Conservation (phyloP, 1,139 yeast genomes). For the Suhomyces bokatorum region DNA sequence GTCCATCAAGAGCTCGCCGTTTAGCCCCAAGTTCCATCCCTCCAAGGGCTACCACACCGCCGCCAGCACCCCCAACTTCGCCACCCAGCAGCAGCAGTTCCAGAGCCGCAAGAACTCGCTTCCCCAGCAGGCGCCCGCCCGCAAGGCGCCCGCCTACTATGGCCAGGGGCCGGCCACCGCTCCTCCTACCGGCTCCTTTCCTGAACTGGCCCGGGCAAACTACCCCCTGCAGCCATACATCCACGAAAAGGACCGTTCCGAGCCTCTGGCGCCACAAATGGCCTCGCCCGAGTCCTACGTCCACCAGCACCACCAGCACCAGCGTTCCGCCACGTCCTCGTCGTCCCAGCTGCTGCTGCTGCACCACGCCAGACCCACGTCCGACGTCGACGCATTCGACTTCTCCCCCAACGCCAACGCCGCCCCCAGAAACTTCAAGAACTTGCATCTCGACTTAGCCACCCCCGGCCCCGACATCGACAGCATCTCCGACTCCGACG, state of each 20-base stretch:
- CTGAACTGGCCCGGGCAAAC: slow-evolving; percentile 1
- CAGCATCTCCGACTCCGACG: slow-evolving; percentile 12
- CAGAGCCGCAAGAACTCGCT: slow-evolving; percentile 7
- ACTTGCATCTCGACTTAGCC: slow-evolving; percentile 30
- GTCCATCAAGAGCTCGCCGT: slow-evolving; percentile 12
- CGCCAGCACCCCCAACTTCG: slow-evolving; percentile 10
- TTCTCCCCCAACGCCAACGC: slow-evolving; percentile 16
- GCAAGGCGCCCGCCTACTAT: slow-evolving; percentile 1
- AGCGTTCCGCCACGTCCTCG: too few relatives aligned
- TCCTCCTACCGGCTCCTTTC: slow-evolving; percentile 6
- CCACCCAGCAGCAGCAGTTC: slow-evolving; percentile 9
- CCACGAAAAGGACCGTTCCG: neutral
- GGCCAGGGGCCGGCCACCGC: slow-evolving; percentile 7
- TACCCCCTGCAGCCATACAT: neutral
- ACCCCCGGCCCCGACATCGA: slow-evolving; percentile 7
- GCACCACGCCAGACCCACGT: slow-evolving; percentile 4
- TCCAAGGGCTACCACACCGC: slow-evolving; percentile 11
- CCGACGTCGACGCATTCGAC: slow-evolving; percentile 17
- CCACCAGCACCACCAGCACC: too few relatives aligned
- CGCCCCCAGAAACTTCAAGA: slow-evolving; percentile 29
- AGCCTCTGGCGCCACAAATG: neutral
- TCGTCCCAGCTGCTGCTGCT: neutral
- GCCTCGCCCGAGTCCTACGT: slow-evolving; percentile 8
- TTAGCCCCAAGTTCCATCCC: slow-evolving; percentile 10
- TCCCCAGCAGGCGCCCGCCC: slow-evolving; percentile 4